Evolutionary conservation across 169 alveolate genomes (phyloP).

Genomic region (Sarcocystis neurona): DNA sequence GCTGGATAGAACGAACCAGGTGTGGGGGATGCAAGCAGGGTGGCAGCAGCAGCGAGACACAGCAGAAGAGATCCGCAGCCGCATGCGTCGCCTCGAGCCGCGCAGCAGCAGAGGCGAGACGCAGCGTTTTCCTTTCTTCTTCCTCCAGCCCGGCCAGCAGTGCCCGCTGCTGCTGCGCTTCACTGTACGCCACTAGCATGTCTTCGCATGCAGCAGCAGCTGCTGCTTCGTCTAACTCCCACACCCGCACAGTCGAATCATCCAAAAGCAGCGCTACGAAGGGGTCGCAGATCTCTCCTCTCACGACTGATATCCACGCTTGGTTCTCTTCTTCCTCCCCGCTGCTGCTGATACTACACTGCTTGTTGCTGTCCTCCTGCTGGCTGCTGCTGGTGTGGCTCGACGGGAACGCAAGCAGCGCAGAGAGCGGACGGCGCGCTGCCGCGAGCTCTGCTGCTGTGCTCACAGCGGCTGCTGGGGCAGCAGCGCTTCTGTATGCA

Average conservation of each 20-base stretch:
- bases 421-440: background rate
- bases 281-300: constrained; percentile 1
- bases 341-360: constrained; percentile 13
- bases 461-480: background rate
- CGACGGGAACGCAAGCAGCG: background rate
- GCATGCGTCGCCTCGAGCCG: too few species aligned
- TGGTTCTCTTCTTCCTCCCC: background rate
- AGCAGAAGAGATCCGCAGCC: too few species aligned
- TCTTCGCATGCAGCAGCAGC: background rate
- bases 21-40: too few species aligned
- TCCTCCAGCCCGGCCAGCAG: constrained; percentile 19
- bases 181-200: constrained; percentile 6
- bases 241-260: background rate
- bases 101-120: background rate
- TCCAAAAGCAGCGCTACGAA: background rate
- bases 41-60: too few species aligned
- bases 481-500: too few species aligned
- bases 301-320: background rate
- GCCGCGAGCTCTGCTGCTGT: background rate
- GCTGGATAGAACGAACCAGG: constrained; percentile 1
- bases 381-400: background rate
- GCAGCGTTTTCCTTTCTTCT: background rate
- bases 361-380: background rate
- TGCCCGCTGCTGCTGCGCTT: constrained; percentile 13
- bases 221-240: background rate